Evolutionary conservation across 495 filamentous ascomycete genomes (phyloP), one percentile per base, ranked within the genome.

Genomic region (Tricharina praecox): DNA sequence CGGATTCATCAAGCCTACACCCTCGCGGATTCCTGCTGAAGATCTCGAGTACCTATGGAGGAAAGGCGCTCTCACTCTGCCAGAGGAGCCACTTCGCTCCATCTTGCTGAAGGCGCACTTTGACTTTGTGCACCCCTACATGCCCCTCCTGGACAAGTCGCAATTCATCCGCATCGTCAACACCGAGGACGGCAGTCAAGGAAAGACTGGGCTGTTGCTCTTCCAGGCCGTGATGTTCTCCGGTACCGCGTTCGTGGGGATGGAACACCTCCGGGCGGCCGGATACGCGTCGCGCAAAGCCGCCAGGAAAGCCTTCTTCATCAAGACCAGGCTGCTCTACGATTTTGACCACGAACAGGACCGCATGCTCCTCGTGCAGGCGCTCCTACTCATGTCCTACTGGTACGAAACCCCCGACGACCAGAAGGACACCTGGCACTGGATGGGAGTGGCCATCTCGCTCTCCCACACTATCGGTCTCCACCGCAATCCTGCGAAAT

Each of bases 341-440:
- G 85, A 90, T 55, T 84, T 85, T 51, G 85, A 92, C 56, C 83
- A 83, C 56, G 85, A 93, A 61, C 73, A 75, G 19, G 81, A 86
- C 55, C 79, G 82, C 28, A 75, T 92, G 45, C 71, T 79, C 11
- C 69, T 90, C n/a, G 81, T 92, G 2, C 85, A 93, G 61, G 76
- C 80, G 9, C 67, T 92, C 3, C 68, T 93, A 7, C 67, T 93
- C 20, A 84, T 93, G 78, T 86, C 82, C 9, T 87, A 85, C 59
- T 92, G 82, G 82, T 92, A 88, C 55, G 82, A 88, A 60, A 86
- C 82, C 0, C 82, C 83, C 1, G 81, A 88, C 53, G 84, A 88
- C 62, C 81, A 85, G 59, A 92, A 88, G 53, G 83, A 88, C 60
- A 86, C 81, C 18, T 86, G 82, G 81, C 81, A 90, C 59, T 90